These are phyloP conservation scores for Chytriomyces confervae DNA, from an alignment of 192 early-diverging fungal species.

Conservation along the genomic window DNA sequence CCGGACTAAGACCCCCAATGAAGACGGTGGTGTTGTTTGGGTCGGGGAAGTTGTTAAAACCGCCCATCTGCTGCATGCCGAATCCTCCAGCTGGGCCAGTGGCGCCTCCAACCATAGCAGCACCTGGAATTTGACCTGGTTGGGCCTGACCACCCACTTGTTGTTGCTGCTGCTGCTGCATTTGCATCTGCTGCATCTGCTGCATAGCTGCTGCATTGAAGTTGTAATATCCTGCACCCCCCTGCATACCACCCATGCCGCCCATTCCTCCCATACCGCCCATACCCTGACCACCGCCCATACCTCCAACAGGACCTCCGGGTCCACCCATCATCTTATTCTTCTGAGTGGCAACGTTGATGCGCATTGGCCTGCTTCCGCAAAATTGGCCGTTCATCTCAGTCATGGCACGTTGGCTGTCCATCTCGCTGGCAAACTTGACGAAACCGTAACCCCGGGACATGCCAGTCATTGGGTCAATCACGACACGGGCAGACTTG, in stretches of 20 bases:
- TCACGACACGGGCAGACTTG: conserved; percentile 93
- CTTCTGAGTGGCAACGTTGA: conserved; percentile 84
- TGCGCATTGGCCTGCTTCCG: conserved; percentile 88
- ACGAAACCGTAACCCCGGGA: conserved; percentile 93
- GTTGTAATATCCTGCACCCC: conserved; percentile 32
- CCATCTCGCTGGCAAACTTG: conserved; percentile 83
- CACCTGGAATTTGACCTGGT: not conserved
- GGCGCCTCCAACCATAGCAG: not conserved
- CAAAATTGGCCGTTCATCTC: conserved; percentile 88
- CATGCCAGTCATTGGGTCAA: conserved; percentile 79
- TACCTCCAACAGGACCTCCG: not conserved
- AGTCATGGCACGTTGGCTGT: conserved; percentile 84
- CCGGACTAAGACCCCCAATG: conserved; percentile 87
- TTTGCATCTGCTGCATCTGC: conserved; percentile 31
- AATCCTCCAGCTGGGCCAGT: not conserved
- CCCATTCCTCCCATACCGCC: not conserved
- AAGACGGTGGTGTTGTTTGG: conserved; percentile 97
- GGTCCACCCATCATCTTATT: conserved; percentile 26
- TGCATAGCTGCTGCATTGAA: conserved; percentile 27
- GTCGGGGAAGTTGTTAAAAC: conserved; percentile 63
- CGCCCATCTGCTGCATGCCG: conserved; percentile 20
- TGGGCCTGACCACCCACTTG: not conserved
- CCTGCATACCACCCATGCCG: conserved; percentile 9
- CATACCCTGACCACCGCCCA: not conserved
- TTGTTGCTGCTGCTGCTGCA: conserved; percentile 27